Evolutionary conservation across 139 green algal species (phyloP), one percentile per base, ranked within the genome.

Genomic region (Yamagishiella unicocca): DNA sequence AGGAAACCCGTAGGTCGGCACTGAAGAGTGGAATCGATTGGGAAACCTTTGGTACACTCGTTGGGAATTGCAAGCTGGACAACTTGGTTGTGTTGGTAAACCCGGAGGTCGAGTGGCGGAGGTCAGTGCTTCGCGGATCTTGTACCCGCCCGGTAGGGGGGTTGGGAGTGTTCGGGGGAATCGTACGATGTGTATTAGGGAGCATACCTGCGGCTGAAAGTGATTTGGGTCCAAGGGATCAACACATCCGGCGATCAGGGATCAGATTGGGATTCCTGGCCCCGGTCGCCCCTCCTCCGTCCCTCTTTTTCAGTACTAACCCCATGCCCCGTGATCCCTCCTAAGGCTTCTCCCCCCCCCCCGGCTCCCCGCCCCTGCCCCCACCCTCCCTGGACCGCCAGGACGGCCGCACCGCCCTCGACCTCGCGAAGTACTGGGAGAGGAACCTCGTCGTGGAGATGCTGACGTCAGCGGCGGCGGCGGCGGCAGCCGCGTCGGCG

Each of bases 351-450:
- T 35, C 35, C 67, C 3, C 37, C 10, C 33, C 2, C 67, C 4
- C 38, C 2, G 21, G 35, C 37, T 27, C 35, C 31, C 67, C 35
- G 33, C 33, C 67, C 33, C 38, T 53, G 4, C 67, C 67, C 38
- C 17, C 50, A 12, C 50, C 50, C 50, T 58, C 50, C 50, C 50
- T 17, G 14, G 19, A 40, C 71, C 40, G 8, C 21, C 43, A 80
- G 72, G 75, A 82, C 50, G 75, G 75, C 1, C 75, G 75, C 75
- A 82, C 75, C 50, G 14, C 75, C 0, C 50, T 67, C 33, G 75
- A 82, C 75, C 75, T 82, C 19, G 75, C 75, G 0, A 21, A 46
- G 8, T 68, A 82, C 33, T 82, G 75, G 75, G 75, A 68, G 19
- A 50, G 75, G 3, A 82, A 31, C 31, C 55, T 58, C 6, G 75